Conservation (phyloP, 2,329 filamentous ascomycete genomes). For the Biscogniauxia mediterranea region DNA sequence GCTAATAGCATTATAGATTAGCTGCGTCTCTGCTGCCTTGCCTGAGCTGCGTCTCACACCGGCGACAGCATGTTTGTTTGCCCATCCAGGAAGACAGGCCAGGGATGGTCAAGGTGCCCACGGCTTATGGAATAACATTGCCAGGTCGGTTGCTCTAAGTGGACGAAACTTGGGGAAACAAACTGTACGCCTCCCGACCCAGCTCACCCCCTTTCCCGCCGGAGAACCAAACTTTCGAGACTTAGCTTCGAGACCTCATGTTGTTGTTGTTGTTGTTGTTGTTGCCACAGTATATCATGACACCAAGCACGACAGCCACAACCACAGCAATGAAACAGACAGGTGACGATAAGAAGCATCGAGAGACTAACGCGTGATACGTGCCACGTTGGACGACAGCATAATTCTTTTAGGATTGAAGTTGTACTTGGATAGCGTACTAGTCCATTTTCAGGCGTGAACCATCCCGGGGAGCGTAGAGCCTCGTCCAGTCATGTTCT, state of each 20-base stretch:
- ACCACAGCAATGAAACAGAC: background rate
- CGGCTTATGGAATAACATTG: background rate
- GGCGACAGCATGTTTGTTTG: background rate
- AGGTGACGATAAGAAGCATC: background rate
- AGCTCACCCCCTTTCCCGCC: background rate
- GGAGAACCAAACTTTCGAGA: background rate
- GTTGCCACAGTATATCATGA: background rate
- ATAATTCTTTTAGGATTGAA: background rate
- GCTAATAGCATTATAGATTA: background rate
- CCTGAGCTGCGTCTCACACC: background rate
- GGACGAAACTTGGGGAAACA: background rate
- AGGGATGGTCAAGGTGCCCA: background rate
- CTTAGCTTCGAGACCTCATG: background rate
- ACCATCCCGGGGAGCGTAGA: background rate
- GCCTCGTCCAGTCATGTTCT: background rate
- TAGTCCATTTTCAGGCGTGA: background rate
- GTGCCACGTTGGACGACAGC: background rate
- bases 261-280: no score
- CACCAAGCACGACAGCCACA: background rate
- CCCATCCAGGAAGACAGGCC: background rate
- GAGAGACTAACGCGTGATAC: background rate
- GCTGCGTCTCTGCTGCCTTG: background rate
- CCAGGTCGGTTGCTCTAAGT: background rate
- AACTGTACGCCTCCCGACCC: background rate
- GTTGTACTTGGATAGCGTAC: background rate